Evolutionary conservation across 208 protist species (phyloP).

Genomic region (Wallacemonas rigidus): DNA sequence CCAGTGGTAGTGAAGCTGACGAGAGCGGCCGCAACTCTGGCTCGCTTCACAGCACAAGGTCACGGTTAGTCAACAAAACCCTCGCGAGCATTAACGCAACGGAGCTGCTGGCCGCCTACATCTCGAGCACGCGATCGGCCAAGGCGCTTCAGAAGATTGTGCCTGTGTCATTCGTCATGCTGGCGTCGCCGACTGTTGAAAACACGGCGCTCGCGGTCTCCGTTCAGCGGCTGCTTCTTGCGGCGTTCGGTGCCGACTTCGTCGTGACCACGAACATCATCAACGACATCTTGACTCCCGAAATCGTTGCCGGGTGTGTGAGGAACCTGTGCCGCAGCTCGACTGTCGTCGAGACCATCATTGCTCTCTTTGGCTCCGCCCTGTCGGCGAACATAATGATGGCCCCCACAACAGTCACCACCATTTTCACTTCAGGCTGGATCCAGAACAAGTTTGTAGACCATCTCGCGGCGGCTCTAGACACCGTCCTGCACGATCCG

Average conservation of each 20-base stretch:
- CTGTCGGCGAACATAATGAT: conserved; percentile 43
- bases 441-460: conserved; percentile 41
- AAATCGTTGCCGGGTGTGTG: conserved; percentile 37
- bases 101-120: conserved; percentile 38
- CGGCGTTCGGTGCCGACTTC: conserved; percentile 65
- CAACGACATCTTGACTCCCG: conserved; percentile 31
- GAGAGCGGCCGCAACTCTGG: neutral
- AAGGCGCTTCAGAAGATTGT: conserved; percentile 26
- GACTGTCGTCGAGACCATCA: conserved; percentile 62
- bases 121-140: conserved; percentile 11
- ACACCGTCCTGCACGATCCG: conserved; percentile 31
- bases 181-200: conserved; percentile 18
- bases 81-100: conserved; percentile 27
- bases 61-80: neutral
- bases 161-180: conserved; percentile 17
- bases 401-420: conserved; percentile 38
- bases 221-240: conserved; percentile 61
- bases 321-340: conserved; percentile 45
- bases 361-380: conserved; percentile 64
- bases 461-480: conserved; percentile 32
- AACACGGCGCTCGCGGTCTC: conserved; percentile 34
- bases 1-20: conserved; percentile 8
- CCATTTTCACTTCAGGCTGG: conserved; percentile 57
- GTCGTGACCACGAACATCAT: conserved; percentile 48
- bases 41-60: neutral